These are phyloP conservation scores for Oligophagozyma castellii DNA, from an alignment of 1,139 yeast genomes.

Conservation along the genomic window DNA sequence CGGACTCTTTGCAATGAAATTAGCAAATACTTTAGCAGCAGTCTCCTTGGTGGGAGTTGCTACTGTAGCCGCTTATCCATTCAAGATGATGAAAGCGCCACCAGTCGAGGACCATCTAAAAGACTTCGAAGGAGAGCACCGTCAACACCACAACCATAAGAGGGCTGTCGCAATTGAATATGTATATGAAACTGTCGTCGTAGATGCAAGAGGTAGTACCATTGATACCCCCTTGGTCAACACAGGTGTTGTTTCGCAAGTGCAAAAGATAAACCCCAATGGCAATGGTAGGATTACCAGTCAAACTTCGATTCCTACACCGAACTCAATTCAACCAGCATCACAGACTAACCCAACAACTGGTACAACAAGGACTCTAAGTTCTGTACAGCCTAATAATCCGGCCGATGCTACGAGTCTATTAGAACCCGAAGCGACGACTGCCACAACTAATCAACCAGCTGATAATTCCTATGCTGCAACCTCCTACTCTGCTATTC, in stretches of 20 bases:
- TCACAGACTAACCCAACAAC: slow-evolving; percentile 18
- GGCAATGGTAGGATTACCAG: slow-evolving; percentile 5
- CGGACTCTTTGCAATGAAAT: no score
- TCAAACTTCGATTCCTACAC: slow-evolving; percentile 9
- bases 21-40: no score
- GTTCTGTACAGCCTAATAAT: slow-evolving; percentile 11
- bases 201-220: slow-evolving; percentile 50
- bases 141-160: no score
- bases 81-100: no score
- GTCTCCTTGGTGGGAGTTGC: no score
- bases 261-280: slow-evolving; percentile 3
- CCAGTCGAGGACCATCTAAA: no score
- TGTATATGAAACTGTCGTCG: slow-evolving; percentile 65
- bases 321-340: slow-evolving; percentile 12
- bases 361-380: slow-evolving; percentile 14
- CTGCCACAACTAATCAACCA: slow-evolving; percentile 16
- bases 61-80: no score
- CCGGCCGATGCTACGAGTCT: slow-evolving; percentile 21
- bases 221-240: slow-evolving; percentile 13
- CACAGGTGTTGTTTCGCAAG: slow-evolving; percentile 7
- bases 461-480: slow-evolving; percentile 10
- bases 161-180: slow-evolving; percentile 71
- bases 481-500: slow-evolving; percentile 10
- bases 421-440: slow-evolving; percentile 16
- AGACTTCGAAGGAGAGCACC: no score